A percentile compares a stretch with the other conserved stretches of the same genome.
phyloP scores from a whole-genome alignment of 805 yeast genomes.

The Starmerella floris region DNA sequence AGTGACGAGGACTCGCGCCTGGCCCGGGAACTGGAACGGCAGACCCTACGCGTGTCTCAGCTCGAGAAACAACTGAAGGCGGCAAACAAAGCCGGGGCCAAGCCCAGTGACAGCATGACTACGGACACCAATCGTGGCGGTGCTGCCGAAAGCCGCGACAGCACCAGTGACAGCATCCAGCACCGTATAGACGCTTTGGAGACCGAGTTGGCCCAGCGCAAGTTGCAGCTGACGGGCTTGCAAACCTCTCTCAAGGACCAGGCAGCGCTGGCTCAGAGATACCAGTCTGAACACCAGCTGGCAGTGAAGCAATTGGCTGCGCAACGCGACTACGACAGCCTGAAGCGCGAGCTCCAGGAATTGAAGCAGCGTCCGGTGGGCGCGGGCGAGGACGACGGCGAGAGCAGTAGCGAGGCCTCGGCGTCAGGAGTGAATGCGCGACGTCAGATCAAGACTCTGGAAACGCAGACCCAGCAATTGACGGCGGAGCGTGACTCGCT shows the following conservation, averaged over 20 bases:
- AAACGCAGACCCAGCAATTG: background rate
- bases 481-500: conserved; percentile 8
- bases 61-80: conserved; percentile 54
- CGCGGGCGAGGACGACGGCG: background rate
- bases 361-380: background rate
- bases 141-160: background rate
- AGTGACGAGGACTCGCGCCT: conserved; percentile 23
- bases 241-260: conserved; percentile 3
- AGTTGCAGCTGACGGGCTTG: conserved; percentile 1
- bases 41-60: conserved; percentile 53
- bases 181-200: conserved; percentile 15
- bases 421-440: background rate
- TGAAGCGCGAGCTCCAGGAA: conserved; percentile 31
- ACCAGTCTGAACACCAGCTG: conserved; percentile 5
- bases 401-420: background rate
- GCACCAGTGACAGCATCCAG: conserved; percentile 17
- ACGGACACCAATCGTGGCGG: background rate
- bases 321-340: conserved; percentile 53
- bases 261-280: conserved; percentile 3
- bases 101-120: background rate
- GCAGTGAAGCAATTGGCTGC: conserved; percentile 10
- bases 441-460: background rate
- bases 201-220: conserved; percentile 1
- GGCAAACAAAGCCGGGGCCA: background rate
- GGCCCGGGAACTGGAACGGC: conserved; percentile 60